Conservation (phyloP, 805 yeast species). For the Suhomyces sp. region DNA sequence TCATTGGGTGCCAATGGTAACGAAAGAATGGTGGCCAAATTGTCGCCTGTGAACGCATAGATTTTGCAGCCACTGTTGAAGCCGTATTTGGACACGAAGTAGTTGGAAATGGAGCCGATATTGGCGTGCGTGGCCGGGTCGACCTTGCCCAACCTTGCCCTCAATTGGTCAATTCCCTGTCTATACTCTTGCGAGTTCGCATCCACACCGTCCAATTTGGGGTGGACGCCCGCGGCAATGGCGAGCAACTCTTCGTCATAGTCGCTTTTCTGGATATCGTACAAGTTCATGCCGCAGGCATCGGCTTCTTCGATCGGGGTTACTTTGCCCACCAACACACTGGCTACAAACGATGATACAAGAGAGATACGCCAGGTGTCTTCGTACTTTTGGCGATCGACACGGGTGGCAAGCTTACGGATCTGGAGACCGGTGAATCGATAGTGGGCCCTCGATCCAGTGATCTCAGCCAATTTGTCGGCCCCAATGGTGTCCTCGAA, state of each 20-base stretch:
- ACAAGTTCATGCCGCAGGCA: conserved; percentile 91
- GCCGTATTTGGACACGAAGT: conserved; percentile 65
- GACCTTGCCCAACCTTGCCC: conserved; percentile 52
- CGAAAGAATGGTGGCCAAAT: conserved; percentile 82
- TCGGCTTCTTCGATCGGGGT: conserved; percentile 76
- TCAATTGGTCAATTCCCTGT: conserved; percentile 40
- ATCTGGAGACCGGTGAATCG: conserved; percentile 93
- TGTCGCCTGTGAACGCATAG: conserved; percentile 86
- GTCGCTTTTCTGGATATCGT: conserved; percentile 57
- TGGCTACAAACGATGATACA: conserved; percentile 75
- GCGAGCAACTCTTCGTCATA: conserved; percentile 59
- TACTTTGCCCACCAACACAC: conserved; percentile 63
- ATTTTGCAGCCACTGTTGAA: conserved; percentile 56
- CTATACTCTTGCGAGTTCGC: conserved; percentile 11
- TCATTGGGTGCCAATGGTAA: conserved; percentile 76
- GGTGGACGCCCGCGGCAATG: conserved; percentile 52
- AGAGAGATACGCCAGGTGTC: conserved; percentile 63
- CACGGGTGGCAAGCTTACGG: conserved; percentile 59
- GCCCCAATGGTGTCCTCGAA: conserved; percentile 60
- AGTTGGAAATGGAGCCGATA: conserved; percentile 53
- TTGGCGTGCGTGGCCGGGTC: conserved; percentile 49
- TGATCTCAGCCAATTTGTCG: conserved; percentile 62
- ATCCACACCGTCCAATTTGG: conserved; percentile 36
- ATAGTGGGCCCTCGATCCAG: conserved; percentile 87
- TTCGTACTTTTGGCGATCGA: conserved; percentile 49